phyloP scores from a whole-genome alignment of 768 basidiomycete genomes.

The Kwoniella mangroviensis region DNA sequence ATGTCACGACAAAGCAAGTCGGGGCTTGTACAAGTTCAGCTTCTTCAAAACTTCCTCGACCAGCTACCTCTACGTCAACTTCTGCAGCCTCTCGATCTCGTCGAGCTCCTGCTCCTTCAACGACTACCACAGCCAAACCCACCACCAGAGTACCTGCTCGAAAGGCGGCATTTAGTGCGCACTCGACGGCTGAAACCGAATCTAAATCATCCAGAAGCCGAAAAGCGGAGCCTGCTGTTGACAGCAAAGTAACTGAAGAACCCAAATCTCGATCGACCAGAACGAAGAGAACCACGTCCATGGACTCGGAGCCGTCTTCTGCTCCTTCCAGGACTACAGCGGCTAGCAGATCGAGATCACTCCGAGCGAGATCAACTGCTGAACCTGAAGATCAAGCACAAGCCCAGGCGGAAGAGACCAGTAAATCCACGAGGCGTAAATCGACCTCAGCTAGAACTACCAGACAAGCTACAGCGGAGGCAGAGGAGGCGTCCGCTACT shows the following conservation, averaged over 20 bases:
- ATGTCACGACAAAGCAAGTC: neutral
- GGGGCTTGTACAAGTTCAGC: neutral
- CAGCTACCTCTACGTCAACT: slow-evolving; percentile 1
- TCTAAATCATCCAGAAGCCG: neutral
- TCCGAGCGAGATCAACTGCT: slow-evolving; percentile 15
- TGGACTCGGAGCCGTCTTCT: neutral
- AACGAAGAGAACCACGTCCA: slow-evolving; percentile 2
- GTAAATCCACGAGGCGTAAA: neutral
- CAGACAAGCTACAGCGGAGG: slow-evolving; percentile 7
- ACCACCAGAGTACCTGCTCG: slow-evolving; percentile 10
- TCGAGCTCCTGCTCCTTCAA: neutral
- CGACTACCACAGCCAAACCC: neutral
- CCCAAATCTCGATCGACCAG: slow-evolving; percentile 7
- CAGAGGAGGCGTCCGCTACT: neutral
- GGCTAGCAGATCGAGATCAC: slow-evolving; percentile 13
- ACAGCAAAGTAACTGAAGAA: neutral
- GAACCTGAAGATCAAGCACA: slow-evolving; percentile 16
- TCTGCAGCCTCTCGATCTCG: slow-evolving; percentile 8
- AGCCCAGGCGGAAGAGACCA: neutral
- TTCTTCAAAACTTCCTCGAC: neutral
- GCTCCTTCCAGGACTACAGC: neutral
- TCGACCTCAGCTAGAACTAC: slow-evolving; percentile 12
- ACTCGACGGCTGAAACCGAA: neutral
- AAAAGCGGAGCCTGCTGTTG: neutral
- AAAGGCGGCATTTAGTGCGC: neutral